These are phyloP conservation scores for Candida incommunis DNA, from an alignment of 805 yeast species.

Conservation along the genomic window DNA sequence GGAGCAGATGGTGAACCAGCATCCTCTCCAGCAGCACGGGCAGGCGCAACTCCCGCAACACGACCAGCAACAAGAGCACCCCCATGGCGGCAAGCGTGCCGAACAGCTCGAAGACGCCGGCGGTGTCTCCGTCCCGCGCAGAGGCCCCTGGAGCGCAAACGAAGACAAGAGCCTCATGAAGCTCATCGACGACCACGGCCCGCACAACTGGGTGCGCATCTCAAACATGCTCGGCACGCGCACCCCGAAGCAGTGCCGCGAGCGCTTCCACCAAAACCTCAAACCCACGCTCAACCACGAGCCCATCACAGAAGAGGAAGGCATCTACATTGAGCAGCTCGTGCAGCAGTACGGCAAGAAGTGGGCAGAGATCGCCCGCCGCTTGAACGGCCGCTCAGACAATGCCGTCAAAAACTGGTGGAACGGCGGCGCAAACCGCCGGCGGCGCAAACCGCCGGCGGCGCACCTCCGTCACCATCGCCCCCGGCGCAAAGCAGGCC, in stretches of 20 bases:
- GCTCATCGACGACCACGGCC: conserved; percentile 56
- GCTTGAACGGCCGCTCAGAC: conserved; percentile 75
- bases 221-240: conserved; percentile 60
- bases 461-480: too few species aligned
- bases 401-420: conserved; percentile 92
- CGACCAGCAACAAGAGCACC: too few species aligned
- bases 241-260: conserved; percentile 86
- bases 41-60: too few species aligned
- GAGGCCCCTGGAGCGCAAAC: conserved; percentile 86
- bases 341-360: conserved; percentile 71
- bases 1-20: too few species aligned
- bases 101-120: neutral
- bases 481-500: neutral
- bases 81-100: too few species aligned
- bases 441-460: conserved; percentile 26
- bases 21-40: too few species aligned
- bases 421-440: conserved; percentile 84
- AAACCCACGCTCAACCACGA: conserved; percentile 71
- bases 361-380: conserved; percentile 91
- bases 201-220: conserved; percentile 81
- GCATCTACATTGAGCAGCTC: conserved; percentile 61
- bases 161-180: conserved; percentile 66
- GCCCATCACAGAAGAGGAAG: conserved; percentile 79
- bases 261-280: conserved; percentile 80
- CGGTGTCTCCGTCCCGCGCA: conserved; percentile 6